Evolutionary conservation across 2,329 filamentous ascomycete genomes (phyloP).

Genomic region (Scopulariopsis brevicaulis): DNA sequence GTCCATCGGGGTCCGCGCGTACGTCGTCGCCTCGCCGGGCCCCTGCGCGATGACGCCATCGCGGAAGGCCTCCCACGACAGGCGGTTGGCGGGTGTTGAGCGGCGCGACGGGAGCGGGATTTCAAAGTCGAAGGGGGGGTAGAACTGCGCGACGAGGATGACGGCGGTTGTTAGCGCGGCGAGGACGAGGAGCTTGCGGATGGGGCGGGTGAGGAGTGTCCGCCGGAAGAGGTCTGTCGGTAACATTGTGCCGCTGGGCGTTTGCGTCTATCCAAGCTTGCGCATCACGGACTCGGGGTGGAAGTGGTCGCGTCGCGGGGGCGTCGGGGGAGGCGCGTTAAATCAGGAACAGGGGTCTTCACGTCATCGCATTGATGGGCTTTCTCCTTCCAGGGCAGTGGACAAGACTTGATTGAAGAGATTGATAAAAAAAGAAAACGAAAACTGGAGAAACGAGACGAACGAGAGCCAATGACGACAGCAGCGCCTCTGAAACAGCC

Average conservation of each 20-base stretch:
- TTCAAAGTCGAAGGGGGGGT: not conserved
- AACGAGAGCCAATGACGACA: too few species aligned
- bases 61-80: not conserved
- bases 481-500: too few species aligned
- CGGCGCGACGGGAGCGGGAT: not conserved
- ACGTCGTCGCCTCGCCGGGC: conserved; percentile 3
- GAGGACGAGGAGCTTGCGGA: not conserved
- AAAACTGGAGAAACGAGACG: too few species aligned
- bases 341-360: too few species aligned
- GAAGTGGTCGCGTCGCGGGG: too few species aligned
- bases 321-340: too few species aligned
- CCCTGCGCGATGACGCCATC: not conserved
- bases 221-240: not conserved
- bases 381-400: too few species aligned
- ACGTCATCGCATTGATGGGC: too few species aligned
- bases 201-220: not conserved
- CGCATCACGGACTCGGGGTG: not conserved
- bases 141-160: not conserved
- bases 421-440: too few species aligned
- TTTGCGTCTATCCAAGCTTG: not conserved
- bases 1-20: conserved; percentile 19
- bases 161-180: not conserved
- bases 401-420: too few species aligned
- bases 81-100: not conserved
- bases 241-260: not conserved